Conservation (phyloP, 2,329 filamentous ascomycete species). For the Aureobasidium pullulans region DNA sequence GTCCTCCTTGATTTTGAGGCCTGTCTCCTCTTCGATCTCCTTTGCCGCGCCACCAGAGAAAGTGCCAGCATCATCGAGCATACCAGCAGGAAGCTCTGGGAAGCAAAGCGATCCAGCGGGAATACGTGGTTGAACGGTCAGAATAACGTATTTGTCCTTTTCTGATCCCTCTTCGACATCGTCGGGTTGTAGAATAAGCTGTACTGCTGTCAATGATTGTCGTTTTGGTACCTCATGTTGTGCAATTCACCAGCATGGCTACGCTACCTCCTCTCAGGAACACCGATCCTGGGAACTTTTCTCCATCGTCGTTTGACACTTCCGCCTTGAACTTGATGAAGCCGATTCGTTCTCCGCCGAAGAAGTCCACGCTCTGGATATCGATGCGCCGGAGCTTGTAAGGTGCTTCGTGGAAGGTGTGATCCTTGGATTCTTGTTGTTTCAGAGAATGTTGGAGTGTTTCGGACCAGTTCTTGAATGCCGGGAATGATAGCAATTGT, state of each 20-base stretch:
- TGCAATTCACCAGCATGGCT: constrained; percentile 44
- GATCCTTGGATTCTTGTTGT: constrained; percentile 37
- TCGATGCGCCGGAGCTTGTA: constrained; percentile 47
- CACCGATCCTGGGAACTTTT: constrained; percentile 48
- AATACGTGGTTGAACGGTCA: constrained; percentile 52
- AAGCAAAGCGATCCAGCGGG: constrained; percentile 49
- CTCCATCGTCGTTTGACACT: constrained; percentile 45
- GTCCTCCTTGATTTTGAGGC: constrained; percentile 40
- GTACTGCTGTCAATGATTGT: background rate
- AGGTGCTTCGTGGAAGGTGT: constrained; percentile 45
- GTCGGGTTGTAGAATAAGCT: constrained; percentile 50
- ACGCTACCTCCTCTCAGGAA: constrained; percentile 54
- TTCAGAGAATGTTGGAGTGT: constrained; percentile 43
- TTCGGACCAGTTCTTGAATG: constrained; percentile 49
- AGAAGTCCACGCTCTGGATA: constrained; percentile 49
- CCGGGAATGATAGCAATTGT: constrained; percentile 43
- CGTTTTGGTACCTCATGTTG: background rate
- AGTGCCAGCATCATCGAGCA: constrained; percentile 49
- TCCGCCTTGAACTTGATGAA: constrained; percentile 51
- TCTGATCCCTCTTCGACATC: constrained; percentile 37
- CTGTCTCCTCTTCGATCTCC: constrained; percentile 52
- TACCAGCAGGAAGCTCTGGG: constrained; percentile 52
- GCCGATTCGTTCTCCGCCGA: constrained; percentile 41
- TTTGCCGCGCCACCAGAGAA: constrained; percentile 49
- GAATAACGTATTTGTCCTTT: constrained; percentile 42